Evolutionary conservation across 805 yeast genomes (phyloP).

Genomic region (Spathaspora hagerdaliae): DNA sequence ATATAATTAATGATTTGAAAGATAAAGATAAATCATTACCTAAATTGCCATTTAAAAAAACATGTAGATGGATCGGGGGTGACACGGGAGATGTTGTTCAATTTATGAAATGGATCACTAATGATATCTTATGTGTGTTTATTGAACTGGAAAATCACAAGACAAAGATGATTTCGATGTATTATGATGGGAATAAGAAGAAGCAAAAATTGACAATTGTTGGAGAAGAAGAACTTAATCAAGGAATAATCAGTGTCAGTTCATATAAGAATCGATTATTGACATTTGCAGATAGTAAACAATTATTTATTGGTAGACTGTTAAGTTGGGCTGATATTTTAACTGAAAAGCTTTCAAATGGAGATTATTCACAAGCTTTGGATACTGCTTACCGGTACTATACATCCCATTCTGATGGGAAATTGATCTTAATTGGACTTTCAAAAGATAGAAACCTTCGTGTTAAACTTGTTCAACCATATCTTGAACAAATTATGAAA

Average conservation of each 20-base stretch:
- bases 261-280: slow-evolving; percentile 19
- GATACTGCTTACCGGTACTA: slow-evolving; percentile 51
- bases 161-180: slow-evolving; percentile 4
- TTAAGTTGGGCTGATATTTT: slow-evolving; percentile 70
- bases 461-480: slow-evolving; percentile 45
- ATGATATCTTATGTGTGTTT: slow-evolving; percentile 23
- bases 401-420: slow-evolving; percentile 37
- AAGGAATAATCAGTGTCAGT: not conserved
- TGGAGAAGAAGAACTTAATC: not conserved
- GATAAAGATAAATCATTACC: slow-evolving; percentile 37
- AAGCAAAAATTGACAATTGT: slow-evolving; percentile 1
- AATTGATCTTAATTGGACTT: slow-evolving; percentile 51
- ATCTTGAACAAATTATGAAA: slow-evolving; percentile 53
- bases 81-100: slow-evolving; percentile 36
- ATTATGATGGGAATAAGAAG: not conserved
- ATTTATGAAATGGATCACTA: slow-evolving; percentile 51
- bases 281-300: slow-evolving; percentile 17
- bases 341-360: slow-evolving; percentile 42
- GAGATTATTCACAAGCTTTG: slow-evolving; percentile 55
- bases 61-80: slow-evolving; percentile 18
- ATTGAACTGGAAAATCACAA: slow-evolving; percentile 3
- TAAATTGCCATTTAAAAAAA: slow-evolving; percentile 19
- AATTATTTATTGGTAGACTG: slow-evolving; percentile 55
- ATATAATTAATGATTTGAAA: slow-evolving; percentile 24
- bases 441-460: slow-evolving; percentile 46